Conservation (phyloP, 768 basidiomycete genomes). For the Boletus rex-veris region DNA sequence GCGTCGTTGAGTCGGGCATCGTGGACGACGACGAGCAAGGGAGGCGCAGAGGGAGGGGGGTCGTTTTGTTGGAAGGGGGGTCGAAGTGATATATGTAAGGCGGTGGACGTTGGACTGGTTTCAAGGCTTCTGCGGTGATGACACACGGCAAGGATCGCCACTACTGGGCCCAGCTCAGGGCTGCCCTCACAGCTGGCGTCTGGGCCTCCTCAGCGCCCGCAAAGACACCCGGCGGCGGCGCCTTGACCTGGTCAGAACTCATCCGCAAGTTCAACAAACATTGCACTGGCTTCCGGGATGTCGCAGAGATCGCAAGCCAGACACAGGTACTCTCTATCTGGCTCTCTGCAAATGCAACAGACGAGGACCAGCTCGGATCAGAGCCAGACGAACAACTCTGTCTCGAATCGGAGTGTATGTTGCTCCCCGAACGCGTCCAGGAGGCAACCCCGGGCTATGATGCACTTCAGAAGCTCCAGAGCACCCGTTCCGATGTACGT, state of each 20-base stretch:
- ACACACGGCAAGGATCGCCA: conserved; percentile 60
- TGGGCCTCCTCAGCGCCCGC: conserved; percentile 67
- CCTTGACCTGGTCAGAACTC: conserved; percentile 72
- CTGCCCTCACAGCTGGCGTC: conserved; percentile 66
- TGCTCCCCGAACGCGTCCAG: conserved; percentile 51
- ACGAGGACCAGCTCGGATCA: conserved; percentile 56
- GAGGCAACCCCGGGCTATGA: conserved; percentile 58
- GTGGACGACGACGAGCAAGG: conserved; percentile 13
- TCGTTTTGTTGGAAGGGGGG: conserved; percentile 6
- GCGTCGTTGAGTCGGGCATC: conserved; percentile 42
- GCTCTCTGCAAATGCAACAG: conserved; percentile 43
- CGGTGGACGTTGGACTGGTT: background rate
- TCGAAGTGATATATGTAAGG: conserved; percentile 2
- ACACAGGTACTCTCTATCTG: conserved; percentile 63
- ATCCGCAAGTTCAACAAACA: conserved; percentile 88
- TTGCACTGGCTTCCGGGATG: conserved; percentile 55
- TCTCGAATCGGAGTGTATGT: conserved; percentile 55
- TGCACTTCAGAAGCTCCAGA: conserved; percentile 46
- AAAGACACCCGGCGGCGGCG: conserved; percentile 48
- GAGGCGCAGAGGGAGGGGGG: conserved; percentile 9
- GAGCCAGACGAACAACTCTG: conserved; percentile 33
- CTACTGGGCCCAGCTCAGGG: conserved; percentile 75
- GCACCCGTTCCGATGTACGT: conserved; percentile 58
- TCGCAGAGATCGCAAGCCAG: conserved; percentile 64
- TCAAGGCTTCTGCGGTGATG: conserved; percentile 26